phyloP scores from a whole-genome alignment of 2,329 filamentous ascomycete genomes.

The Chaetothyriales sp. region DNA sequence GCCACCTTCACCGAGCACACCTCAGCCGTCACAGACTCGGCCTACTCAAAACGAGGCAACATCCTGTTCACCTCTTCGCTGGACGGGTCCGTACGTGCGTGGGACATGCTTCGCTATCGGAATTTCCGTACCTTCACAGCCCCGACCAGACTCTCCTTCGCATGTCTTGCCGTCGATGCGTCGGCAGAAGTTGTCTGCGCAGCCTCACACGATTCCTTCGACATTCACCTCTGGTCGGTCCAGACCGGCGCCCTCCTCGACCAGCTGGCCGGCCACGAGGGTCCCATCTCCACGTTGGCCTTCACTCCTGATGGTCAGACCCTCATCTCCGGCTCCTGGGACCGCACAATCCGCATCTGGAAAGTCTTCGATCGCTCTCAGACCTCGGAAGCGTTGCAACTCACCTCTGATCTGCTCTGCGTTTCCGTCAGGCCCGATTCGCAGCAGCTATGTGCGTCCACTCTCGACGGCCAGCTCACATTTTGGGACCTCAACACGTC shows the following conservation, averaged over 20 bases:
- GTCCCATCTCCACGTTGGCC: constrained; percentile 73
- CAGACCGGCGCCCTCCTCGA: constrained; percentile 94
- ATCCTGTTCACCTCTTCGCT: constrained; percentile 91
- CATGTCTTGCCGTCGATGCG: constrained; percentile 88
- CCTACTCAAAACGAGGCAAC: constrained; percentile 89
- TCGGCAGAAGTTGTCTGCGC: constrained; percentile 94
- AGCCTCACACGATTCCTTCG: constrained; percentile 88
- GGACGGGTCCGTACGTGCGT: constrained; percentile 86
- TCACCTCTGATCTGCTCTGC: constrained; percentile 79
- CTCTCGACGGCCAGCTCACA: constrained; percentile 80
- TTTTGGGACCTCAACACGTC: constrained; percentile 92
- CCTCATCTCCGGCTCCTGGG: constrained; percentile 89
- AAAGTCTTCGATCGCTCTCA: constrained; percentile 88
- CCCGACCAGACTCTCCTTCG: constrained; percentile 79
- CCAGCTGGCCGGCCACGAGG: constrained; percentile 80
- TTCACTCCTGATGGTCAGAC: constrained; percentile 78
- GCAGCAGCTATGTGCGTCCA: constrained; percentile 78
- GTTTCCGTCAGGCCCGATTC: constrained; percentile 83
- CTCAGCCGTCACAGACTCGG: constrained; percentile 78
- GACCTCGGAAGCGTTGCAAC: constrained; percentile 82
- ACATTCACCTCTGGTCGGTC: constrained; percentile 96
- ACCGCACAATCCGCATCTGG: constrained; percentile 90
- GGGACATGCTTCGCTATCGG: constrained; percentile 89
- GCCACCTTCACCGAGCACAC: constrained; percentile 97
- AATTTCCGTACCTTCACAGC: constrained; percentile 98